These are phyloP conservation scores for Paraphaeosphaeria sporulosa DNA, from an alignment of 2,329 filamentous ascomycete species.

Conservation along the genomic window DNA sequence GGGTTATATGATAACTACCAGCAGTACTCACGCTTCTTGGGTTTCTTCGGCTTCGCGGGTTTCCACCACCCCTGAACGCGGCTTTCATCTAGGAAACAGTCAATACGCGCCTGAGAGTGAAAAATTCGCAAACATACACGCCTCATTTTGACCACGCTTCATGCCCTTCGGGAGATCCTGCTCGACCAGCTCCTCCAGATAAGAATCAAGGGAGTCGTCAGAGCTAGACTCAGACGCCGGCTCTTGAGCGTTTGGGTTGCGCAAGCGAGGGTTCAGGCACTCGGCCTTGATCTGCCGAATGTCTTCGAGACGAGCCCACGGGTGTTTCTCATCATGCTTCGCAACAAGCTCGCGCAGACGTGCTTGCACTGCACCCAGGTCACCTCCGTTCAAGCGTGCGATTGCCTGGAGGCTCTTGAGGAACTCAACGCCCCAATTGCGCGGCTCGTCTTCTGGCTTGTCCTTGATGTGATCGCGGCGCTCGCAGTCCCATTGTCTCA, in stretches of 20 bases:
- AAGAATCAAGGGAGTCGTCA: conserved; percentile 35
- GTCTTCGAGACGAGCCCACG: conserved; percentile 40
- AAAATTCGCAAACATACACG: conserved; percentile 17
- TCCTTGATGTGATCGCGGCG: conserved; percentile 44
- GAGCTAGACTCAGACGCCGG: conserved; percentile 23
- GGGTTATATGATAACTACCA: not conserved
- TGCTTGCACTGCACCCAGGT: conserved; percentile 35
- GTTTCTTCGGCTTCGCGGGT: conserved; percentile 35
- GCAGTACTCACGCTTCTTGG: conserved; percentile 22
- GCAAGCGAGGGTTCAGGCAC: conserved; percentile 33
- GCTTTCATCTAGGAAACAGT: conserved; percentile 26
- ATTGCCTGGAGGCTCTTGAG: conserved; percentile 43
- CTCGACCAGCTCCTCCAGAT: conserved; percentile 40
- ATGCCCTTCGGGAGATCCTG: conserved; percentile 28
- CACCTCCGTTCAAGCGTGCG: conserved; percentile 36
- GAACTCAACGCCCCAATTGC: conserved; percentile 49
- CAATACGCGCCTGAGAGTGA: not conserved
- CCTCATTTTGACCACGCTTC: conserved; percentile 33
- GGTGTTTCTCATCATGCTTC: conserved; percentile 37
- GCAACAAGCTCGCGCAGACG: conserved; percentile 36
- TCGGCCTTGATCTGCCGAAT: conserved; percentile 42
- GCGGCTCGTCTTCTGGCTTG: conserved; percentile 43
- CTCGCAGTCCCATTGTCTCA: conserved; percentile 47
- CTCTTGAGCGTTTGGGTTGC: conserved; percentile 12
- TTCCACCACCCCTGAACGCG: conserved; percentile 29